These are phyloP conservation scores for Oenanthe javanica DNA, from an alignment of 140 eudicot genomes.

Conservation along the genomic window DNA sequence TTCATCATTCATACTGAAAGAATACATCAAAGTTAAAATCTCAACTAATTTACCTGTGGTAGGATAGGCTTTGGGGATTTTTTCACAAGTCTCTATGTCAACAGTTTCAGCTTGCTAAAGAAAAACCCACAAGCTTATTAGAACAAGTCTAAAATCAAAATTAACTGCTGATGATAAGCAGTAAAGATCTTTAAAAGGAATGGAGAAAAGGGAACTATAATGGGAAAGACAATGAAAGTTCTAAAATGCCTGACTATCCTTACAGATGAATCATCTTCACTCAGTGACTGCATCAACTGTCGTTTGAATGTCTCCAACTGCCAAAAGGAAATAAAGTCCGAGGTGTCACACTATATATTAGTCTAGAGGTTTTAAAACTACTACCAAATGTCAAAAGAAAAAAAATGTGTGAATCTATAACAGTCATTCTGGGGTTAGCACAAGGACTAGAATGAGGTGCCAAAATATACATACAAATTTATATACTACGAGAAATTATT, in stretches of 20 bases:
- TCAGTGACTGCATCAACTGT: slow-evolving; percentile 85
- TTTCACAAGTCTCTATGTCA: slow-evolving; percentile 86
- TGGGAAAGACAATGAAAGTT: background rate
- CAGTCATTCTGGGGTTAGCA: background rate
- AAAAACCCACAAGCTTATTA: background rate
- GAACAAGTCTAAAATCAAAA: background rate
- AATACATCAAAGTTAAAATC: background rate
- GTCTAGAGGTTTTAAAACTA: background rate
- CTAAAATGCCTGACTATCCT: slow-evolving; percentile 11
- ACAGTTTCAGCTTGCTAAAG: slow-evolving; percentile 63
- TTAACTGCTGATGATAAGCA: background rate
- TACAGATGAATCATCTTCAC: slow-evolving; percentile 78
- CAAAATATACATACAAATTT: background rate
- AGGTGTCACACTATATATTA: background rate
- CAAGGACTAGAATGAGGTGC: background rate
- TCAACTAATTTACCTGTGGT: slow-evolving; percentile 32
- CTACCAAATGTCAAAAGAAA: background rate
- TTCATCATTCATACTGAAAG: background rate
- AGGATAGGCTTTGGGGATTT: slow-evolving; percentile 45
- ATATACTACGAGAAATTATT: background rate
- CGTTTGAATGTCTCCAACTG: slow-evolving; percentile 96
- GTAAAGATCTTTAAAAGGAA: background rate
- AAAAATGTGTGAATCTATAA: background rate
- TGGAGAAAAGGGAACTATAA: background rate
- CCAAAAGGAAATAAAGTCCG: slow-evolving; percentile 23